Evolutionary conservation across 2,329 filamentous ascomycete species (phyloP), one percentile per base, ranked within the genome.

Genomic region (Chrysosporium queenslandicum): DNA sequence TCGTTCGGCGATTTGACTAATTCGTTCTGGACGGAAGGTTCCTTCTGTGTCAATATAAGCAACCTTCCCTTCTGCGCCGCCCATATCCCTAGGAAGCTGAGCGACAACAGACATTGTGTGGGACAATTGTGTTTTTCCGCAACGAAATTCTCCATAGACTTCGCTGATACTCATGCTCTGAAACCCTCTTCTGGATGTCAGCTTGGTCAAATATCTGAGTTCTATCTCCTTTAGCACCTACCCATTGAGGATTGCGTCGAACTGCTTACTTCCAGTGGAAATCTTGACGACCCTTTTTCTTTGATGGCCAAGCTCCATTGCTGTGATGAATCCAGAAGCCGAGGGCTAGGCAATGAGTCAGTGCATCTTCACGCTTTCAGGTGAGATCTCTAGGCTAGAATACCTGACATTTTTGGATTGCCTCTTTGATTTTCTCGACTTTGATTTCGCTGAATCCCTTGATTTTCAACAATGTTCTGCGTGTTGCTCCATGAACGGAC

Each of bases 391-490:
- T 21, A 12, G 29, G 12, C 30, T 12, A 3, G 27, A 9, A 30
- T 65, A 80, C 78, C 64, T 77, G 68, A 54, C 77, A 80, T 64
- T 83, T 83, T 42, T 74, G 72, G 50, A 81, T 75, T 46, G 82
- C 82, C 58, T 85, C 82, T 61, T 83, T 85, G 63, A 85, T 75
- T 64, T 85, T 85, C 57, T 85, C 82, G 3, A 85, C 82, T 64
- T 85, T 85, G 61, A 80, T 73, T 63, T 85, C 82, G 53, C 81
- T 84, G 66, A 85, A 83, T 7, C 82, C 82, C 61, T 83, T 84
- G 65, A 85, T 84, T 63, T 80, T 84, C 50, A 80, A 67, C 14
- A 85, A 71, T 16, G 73, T 78, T 60, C 76, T 78, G 49, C 78
- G 75, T 39, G 79, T 82, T 14, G 79, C 77, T 14, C 74, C 71